Evolutionary conservation across 805 yeast species (phyloP), one percentile per base, ranked within the genome.

Genomic region (Metschnikowia cerradonensis): DNA sequence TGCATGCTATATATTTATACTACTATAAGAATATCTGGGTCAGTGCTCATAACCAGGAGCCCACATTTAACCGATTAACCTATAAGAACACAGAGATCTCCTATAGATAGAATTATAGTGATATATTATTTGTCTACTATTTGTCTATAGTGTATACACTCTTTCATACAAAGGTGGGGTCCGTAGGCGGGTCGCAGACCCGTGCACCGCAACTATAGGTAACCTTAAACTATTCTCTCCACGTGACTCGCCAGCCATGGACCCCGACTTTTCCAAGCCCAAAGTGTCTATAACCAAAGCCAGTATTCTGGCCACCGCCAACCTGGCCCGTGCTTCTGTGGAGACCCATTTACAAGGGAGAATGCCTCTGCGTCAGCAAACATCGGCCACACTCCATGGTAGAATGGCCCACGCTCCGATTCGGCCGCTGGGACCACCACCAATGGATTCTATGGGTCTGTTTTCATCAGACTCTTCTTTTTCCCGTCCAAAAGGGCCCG

Each of bases 271-370:
- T 10, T 13, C 41, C 14, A 40, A 33, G 19, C 45, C 45, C 38
- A 36, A 23, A 10, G 22, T 34, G 15, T 11, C 23, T 20, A 13
- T 17, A n/a, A 8, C 30, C 11, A 26, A 26, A 11, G 31, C 34
- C 36, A 30, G 81, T n/a, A 3, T 35, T 5, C 23, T 22, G 3
- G 13, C n/a, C 6, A n/a, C 38, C 6, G 30, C 30, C 32, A n/a
- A 7, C 39, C 47, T 22, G 40, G 47, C 47, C 1, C 47, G 47
- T 20, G 47, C 39, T 14, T 34, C 47, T 7, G 82, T 78, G 42
- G 60, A 60, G 33, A 49, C 77, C 42, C 81, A 81, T 36, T 74
- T 82, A 0, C 68, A 74, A 47, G 76, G 77, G 8, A 63, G 84
- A 51, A 50, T 41, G 33, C 61, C 60, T 14, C 53, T 43, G 34